phyloP scores from a whole-genome alignment of 257 asterid species.

The Haberlea rhodopensis region DNA sequence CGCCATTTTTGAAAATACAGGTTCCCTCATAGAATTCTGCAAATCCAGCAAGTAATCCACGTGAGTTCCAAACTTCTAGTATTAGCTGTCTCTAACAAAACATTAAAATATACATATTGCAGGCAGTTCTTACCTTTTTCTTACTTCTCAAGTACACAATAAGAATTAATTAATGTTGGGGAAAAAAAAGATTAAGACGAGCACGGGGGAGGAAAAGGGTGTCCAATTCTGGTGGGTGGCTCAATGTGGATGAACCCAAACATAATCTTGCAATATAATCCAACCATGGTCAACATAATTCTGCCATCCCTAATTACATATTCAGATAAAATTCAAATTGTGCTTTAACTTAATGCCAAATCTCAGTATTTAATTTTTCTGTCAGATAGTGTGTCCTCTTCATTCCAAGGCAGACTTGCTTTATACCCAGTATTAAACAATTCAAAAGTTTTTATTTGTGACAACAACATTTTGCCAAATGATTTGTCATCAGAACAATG shows the following conservation, averaged over 20 bases:
- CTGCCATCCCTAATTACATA: slow-evolving; percentile 18
- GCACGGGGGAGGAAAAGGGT: slow-evolving; percentile 32
- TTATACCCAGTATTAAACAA: background rate
- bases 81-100: slow-evolving; percentile 26
- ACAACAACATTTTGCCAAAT: no score
- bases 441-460: background rate
- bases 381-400: slow-evolving; percentile 6
- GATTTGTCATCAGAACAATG: background rate
- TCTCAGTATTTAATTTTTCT: background rate
- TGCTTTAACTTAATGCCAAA: slow-evolving; percentile 16
- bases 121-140: slow-evolving; percentile 29
- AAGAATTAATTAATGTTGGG: slow-evolving; percentile 20
- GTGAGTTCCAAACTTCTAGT: slow-evolving; percentile 42
- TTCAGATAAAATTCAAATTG: background rate
- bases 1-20: no score
- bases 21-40: slow-evolving; percentile 27
- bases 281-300: slow-evolving; percentile 35
- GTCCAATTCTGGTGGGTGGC: slow-evolving; percentile 53
- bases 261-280: slow-evolving; percentile 33
- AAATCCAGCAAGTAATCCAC: slow-evolving; percentile 33
- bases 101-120: slow-evolving; percentile 24
- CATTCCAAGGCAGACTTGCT: background rate
- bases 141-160: slow-evolving; percentile 22
- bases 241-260: slow-evolving; percentile 50
- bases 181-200: slow-evolving; percentile 25